Conservation (phyloP, 2,329 filamentous ascomycete species). For the Phyllosticta ampelicida region DNA sequence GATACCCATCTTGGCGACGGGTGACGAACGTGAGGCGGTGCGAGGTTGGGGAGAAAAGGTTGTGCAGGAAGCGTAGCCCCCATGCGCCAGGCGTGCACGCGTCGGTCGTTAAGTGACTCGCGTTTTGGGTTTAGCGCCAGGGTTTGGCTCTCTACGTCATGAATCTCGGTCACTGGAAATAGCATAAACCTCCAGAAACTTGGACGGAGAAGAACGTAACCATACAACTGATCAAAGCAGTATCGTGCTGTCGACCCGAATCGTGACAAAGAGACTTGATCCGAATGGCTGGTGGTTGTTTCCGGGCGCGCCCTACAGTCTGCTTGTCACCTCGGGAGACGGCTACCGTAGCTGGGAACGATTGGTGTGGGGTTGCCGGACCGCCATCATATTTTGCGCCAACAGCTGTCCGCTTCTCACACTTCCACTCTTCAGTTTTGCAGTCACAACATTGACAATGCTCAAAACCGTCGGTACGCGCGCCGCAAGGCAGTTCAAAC, state of each 20-base stretch:
- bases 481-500: constrained; percentile 29
- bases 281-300: neutral
- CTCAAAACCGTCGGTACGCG: constrained; percentile 32
- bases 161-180: neutral
- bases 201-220: too few species aligned
- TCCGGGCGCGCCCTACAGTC: neutral
- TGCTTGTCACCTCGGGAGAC: constrained; percentile 7
- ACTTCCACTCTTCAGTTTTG: neutral
- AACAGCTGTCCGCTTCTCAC: neutral
- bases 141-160: constrained; percentile 1
- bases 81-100: constrained; percentile 2
- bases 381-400: constrained; percentile 1
- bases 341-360: constrained; percentile 1
- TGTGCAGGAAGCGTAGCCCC: neutral
- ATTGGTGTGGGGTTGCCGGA: constrained; percentile 12
- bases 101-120: constrained; percentile 1
- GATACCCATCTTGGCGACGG: constrained; percentile 24
- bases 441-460: constrained; percentile 23
- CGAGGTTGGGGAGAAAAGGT: constrained; percentile 1
- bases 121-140: constrained; percentile 7
- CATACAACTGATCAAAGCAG: too few species aligned
- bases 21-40: neutral
- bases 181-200: too few species aligned
- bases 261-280: neutral
- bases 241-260: neutral